These are phyloP conservation scores for Hordeum marinum DNA, from an alignment of 176 grass and related monocot species.

Conservation along the genomic window DNA sequence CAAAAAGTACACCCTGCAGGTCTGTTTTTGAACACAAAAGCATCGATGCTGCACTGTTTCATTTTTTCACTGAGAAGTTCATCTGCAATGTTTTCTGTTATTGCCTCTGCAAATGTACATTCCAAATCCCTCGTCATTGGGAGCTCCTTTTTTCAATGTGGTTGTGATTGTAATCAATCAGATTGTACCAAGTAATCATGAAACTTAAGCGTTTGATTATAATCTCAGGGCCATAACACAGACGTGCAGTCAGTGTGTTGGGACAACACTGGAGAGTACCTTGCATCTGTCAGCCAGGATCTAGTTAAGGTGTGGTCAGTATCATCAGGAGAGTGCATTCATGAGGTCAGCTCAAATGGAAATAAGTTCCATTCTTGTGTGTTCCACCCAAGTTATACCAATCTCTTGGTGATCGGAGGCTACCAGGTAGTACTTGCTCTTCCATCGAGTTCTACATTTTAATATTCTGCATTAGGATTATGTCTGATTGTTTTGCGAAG, in stretches of 20 bases:
- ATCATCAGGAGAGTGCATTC: conserved; percentile 78
- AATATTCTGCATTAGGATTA: not conserved
- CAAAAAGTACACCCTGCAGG: conserved; percentile 74
- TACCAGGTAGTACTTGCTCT: conserved; percentile 58
- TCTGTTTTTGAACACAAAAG: conserved; percentile 23
- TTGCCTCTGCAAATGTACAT: not conserved
- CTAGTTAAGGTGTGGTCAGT: conserved; percentile 94
- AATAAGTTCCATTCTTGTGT: conserved; percentile 98
- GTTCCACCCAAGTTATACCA: conserved; percentile 82
- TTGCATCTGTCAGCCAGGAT: conserved; percentile 96
- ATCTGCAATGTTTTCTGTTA: not conserved
- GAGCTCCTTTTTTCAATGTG: not conserved
- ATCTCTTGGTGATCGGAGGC: conserved; percentile 88
- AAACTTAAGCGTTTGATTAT: conserved; percentile 21
- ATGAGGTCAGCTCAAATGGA: conserved; percentile 84
- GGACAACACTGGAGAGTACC: conserved; percentile 75
- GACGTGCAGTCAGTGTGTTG: conserved; percentile 95
- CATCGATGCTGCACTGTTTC: not conserved
- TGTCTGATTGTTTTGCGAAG: not conserved
- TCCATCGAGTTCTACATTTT: not conserved
- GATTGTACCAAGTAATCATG: not conserved
- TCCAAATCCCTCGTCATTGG: not conserved
- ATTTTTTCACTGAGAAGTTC: not conserved
- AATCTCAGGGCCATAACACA: conserved; percentile 63
- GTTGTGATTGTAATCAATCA: not conserved